Base-by-base conservation (phyloP, 306 rosid species). In the Rubus idaeus region DNA sequence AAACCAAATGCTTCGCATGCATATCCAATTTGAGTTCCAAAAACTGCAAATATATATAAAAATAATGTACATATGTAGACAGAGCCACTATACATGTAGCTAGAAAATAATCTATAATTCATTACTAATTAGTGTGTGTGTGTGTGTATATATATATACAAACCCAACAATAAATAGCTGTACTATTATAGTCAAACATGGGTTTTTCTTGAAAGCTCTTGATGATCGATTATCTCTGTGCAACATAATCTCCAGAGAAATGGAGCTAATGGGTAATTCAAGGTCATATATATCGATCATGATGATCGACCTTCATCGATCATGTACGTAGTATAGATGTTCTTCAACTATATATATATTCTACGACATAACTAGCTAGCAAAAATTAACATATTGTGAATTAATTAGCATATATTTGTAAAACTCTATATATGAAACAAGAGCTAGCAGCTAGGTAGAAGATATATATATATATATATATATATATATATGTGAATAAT, bases 201-300 rank as follows among this genome's bases (percentile, higher is more conserved):
- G 75, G 63, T 64, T 65, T 53, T 8, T 37, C 62, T 52, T 44
- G 17, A 71, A 74, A 74, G 45, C 69, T 70, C 17, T 65, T 73
- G 68, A 70, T 74, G 68, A 75, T 77, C 80, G 84, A 89, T 87
- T 16, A 37, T 63, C 35, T 86, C 87, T 89, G 86, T 88, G 86
- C 94, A 89, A 74, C 44, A 63, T 37, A 63, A 81, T 76, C 75
- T 87, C 91, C 80, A 58, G 42, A 75, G 45, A 18, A 68, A 78
- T 77, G 72, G 73, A 72, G 64, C 86, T 63, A 37, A 37, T 86
- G 75, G 70, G 83, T 76, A 75, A 69, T 64, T 80, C 60, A 71
- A 68, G 64, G 42, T n/a, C 13, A 42, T 67, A 10, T 21, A 65
- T 39, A 42, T 67, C 37, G 14, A 30, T 30, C 35, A 30, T 64